Conservation (phyloP, 345 rosid species). For the Eucalyptus grandis region DNA sequence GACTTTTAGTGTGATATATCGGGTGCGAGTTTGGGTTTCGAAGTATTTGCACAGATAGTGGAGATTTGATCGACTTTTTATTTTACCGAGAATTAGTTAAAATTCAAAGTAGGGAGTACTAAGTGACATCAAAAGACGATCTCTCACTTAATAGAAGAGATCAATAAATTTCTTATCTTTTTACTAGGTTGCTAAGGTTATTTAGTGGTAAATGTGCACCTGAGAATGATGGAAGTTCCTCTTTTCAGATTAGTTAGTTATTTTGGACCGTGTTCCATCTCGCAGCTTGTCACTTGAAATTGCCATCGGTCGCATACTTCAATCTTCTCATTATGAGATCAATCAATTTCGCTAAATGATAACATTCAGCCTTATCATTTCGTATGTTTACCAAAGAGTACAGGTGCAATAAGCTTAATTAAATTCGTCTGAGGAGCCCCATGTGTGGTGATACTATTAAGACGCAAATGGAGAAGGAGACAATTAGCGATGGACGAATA, state of each 20-base stretch:
- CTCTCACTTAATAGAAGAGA: background rate
- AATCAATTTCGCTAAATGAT: background rate
- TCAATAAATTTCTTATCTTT: background rate
- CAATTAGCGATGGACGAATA: background rate
- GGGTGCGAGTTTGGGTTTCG: background rate
- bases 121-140: too few relatives aligned
- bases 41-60: background rate
- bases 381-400: background rate
- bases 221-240: too few relatives aligned
- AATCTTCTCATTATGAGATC: background rate
- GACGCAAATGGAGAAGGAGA: background rate
- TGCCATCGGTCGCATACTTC: background rate
- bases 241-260: too few relatives aligned
- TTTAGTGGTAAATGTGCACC: too few relatives aligned
- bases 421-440: background rate
- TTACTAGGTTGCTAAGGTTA: too few relatives aligned
- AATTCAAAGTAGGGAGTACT: too few relatives aligned
- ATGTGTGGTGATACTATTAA: background rate
- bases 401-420: background rate
- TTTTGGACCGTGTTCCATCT: too few relatives aligned
- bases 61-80: conserved; percentile 30
- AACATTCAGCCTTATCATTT: background rate
- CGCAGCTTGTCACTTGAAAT: too few relatives aligned
- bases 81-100: conserved; percentile 28
- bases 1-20: fast-evolving